A percentile compares a stretch with the other conserved stretches of the same genome.
Conservation (phyloP, 2,329 filamentous ascomycete species). For the Colletotrichum acutatum region DNA sequence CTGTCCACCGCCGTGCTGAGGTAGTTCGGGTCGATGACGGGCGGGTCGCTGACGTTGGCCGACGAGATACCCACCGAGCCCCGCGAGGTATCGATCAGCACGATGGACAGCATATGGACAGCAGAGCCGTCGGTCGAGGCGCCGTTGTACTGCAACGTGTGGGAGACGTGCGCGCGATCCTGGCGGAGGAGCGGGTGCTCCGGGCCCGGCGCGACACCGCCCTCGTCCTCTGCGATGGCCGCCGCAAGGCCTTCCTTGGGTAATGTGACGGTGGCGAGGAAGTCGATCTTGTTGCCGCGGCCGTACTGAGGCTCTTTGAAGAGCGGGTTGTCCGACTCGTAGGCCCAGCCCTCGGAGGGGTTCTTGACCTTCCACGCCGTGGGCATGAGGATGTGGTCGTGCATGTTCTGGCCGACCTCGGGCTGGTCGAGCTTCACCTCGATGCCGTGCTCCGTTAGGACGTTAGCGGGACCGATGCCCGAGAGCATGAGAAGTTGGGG, state of each 20-base stretch:
- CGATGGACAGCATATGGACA: slow-evolving; percentile 37
- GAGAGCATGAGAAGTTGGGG: slow-evolving; percentile 63
- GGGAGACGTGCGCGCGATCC: slow-evolving; percentile 17
- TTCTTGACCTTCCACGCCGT: slow-evolving; percentile 46
- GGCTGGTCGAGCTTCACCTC: slow-evolving; percentile 53
- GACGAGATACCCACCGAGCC: not conserved
- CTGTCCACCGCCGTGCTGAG: slow-evolving; percentile 10
- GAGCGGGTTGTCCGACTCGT: slow-evolving; percentile 44
- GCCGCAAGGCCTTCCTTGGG: slow-evolving; percentile 41
- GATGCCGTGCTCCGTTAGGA: slow-evolving; percentile 53
- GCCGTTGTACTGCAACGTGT: slow-evolving; percentile 12
- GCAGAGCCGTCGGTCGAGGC: slow-evolving; percentile 19
- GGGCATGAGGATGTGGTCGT: slow-evolving; percentile 58
- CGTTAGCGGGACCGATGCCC: slow-evolving; percentile 58
- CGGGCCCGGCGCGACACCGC: slow-evolving; percentile 35
- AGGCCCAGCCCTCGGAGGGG: slow-evolving; percentile 44
- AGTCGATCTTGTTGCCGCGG: slow-evolving; percentile 50
- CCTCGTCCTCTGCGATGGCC: slow-evolving; percentile 48
- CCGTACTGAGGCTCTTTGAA: slow-evolving; percentile 49
- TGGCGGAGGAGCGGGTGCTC: slow-evolving; percentile 45
- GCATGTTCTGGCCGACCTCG: slow-evolving; percentile 61
- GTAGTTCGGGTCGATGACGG: not conserved
- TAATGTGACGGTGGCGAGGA: slow-evolving; percentile 44
- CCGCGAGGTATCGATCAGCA: not conserved
- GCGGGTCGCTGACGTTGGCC: not conserved